Base-by-base conservation (phyloP, 441 rosid genomes). In the Lepidium campestre region DNA sequence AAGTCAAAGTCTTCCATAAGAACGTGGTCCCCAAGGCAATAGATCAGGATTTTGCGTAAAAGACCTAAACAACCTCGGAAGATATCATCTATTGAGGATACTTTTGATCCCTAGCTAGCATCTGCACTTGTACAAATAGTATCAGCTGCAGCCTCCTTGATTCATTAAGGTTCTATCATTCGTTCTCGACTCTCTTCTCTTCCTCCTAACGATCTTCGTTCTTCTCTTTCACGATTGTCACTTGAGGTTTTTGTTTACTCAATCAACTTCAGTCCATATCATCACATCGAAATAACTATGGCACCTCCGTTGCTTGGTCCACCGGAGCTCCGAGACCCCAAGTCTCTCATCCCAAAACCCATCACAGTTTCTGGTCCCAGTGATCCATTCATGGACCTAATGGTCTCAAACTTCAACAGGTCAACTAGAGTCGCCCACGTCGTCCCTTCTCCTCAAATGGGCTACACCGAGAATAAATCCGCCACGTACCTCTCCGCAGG, bases 301-400 rank as follows among this genome's bases (percentile, higher is more conserved):
- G 36, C 74, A 47, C 29, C 75, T 18, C 79, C 70, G 7, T 73
- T 84, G 13, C 46, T 83, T 3, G 87, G 85, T 40, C 90, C 87
- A 4, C 84, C 87, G 2, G 82, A 80, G 68, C 63, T 83, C 56
- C 68, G 55, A 50, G 7, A 60, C 18, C 61, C 65, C 5, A 18
- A 23, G 32, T 42, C 64, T 5, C 53, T 7, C 4, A 52, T 45
- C 14, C 52, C 13, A 40, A 44, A n/a, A 10, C 71, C 70, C 17
- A 40, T 1, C 31, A 10, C 39, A 6, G 7, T 15, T 7, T 14
- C 68, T 17, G 35, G 57, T 4, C 17, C 12, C 0, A n/a, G 25
- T n/a, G 20, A 80, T 17, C 81, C 78, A 0, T 83, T 84, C 79
- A 57, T 80, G 44, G 69, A 79, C 35, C 68, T 53, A 1, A 78